These are phyloP conservation scores for Claviceps quebecensis DNA, from an alignment of 2,329 filamentous ascomycete genomes.

Conservation along the genomic window DNA sequence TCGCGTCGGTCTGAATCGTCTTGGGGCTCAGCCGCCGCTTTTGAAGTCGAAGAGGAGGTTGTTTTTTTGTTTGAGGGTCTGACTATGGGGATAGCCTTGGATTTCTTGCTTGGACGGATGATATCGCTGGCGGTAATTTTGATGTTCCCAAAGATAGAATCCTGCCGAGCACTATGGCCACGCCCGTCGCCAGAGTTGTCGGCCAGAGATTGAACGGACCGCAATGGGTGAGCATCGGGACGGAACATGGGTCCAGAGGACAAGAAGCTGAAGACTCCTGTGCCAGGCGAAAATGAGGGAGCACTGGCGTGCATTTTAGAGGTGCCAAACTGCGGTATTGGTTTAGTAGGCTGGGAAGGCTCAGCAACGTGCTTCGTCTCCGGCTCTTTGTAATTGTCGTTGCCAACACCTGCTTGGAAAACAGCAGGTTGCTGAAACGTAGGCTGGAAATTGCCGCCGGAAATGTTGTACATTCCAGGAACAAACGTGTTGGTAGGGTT, in stretches of 20 bases:
- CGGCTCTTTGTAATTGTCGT: not conserved
- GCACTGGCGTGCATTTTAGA: conserved; percentile 54
- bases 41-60: conserved; percentile 18
- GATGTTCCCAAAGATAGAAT: conserved; percentile 57
- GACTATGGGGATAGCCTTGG: conserved; percentile 74
- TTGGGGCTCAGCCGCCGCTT: conserved; percentile 10
- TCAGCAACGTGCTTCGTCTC: not conserved
- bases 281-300: conserved; percentile 55
- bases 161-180: conserved; percentile 26
- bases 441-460: conserved; percentile 32
- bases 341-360: conserved; percentile 9
- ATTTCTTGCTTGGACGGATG: conserved; percentile 52
- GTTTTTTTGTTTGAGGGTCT: conserved; percentile 40
- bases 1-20: conserved; percentile 37
- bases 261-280: conserved; percentile 55
- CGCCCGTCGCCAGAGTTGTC: conserved; percentile 32
- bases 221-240: conserved; percentile 65
- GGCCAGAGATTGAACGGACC: conserved; percentile 39
- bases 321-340: conserved; percentile 19
- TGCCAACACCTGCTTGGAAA: conserved; percentile 25
- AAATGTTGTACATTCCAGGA: conserved; percentile 35
- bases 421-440: conserved; percentile 27
- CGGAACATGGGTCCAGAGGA: conserved; percentile 54
- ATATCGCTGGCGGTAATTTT: conserved; percentile 47
- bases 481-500: conserved; percentile 40